These are phyloP conservation scores for Suhomyces wounanorum DNA, from an alignment of 1,139 yeast species.

Conservation along the genomic window DNA sequence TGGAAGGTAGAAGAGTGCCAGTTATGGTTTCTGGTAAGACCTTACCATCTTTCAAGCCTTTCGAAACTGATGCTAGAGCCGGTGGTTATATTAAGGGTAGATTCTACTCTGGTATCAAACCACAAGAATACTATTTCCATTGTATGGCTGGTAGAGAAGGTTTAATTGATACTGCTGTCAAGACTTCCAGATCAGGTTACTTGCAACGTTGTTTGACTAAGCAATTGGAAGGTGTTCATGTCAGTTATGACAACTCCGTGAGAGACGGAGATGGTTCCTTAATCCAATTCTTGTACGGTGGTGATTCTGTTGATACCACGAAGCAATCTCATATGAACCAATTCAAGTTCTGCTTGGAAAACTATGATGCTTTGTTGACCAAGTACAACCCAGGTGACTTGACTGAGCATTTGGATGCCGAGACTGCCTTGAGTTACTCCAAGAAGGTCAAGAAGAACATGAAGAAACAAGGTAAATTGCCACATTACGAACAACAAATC, in stretches of 20 bases:
- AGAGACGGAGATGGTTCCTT: constrained; percentile 95
- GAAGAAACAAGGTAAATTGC: constrained; percentile 63
- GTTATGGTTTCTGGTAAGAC: constrained; percentile 99
- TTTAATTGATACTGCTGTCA: constrained; percentile 98
- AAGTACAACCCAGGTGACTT: constrained; percentile 85
- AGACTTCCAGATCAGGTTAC: constrained; percentile 98
- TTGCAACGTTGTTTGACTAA: constrained; percentile 97
- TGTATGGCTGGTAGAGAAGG: constrained; percentile 99
- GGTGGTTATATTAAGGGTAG: constrained; percentile 98
- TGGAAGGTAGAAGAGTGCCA: constrained; percentile 99
- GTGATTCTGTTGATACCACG: constrained; percentile 93
- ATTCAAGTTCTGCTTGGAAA: constrained; percentile 89
- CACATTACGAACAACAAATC: constrained; percentile 61
- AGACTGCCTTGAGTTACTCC: constrained; percentile 73
- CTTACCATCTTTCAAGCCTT: constrained; percentile 93
- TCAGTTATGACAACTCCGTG: constrained; percentile 91
- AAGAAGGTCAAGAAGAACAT: constrained; percentile 79
- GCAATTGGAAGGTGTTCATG: constrained; percentile 96
- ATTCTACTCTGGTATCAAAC: constrained; percentile 96
- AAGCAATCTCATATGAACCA: constrained; percentile 93
- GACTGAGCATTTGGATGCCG: constrained; percentile 77
- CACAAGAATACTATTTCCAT: constrained; percentile 99
- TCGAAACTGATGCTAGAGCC: constrained; percentile 95
- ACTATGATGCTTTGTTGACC: constrained; percentile 80
- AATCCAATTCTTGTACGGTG: constrained; percentile 95